Conservation (phyloP, 768 basidiomycete genomes). For the Boletus sensibilis region DNA sequence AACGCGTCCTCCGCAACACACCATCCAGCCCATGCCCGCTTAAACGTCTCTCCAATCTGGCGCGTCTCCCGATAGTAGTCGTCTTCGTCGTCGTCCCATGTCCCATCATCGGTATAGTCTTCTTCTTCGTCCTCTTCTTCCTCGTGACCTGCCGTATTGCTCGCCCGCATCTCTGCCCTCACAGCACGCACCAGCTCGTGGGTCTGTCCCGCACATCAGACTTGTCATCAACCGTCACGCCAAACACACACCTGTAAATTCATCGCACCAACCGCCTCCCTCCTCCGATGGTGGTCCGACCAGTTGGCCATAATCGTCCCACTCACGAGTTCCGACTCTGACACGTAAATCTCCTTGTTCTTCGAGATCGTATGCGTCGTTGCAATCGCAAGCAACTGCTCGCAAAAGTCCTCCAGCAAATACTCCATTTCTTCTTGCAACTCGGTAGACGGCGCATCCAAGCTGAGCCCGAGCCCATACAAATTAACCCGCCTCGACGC, state of each 20-base stretch:
- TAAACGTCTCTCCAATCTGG: constrained; percentile 32
- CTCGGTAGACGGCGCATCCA: constrained; percentile 25
- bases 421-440: constrained; percentile 39
- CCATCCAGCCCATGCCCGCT: constrained; percentile 48
- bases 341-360: constrained; percentile 34
- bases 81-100: constrained; percentile 29
- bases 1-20: constrained; percentile 35
- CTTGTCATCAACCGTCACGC: background rate
- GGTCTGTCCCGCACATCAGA: constrained; percentile 32
- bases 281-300: constrained; percentile 40
- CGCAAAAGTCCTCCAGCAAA: constrained; percentile 37
- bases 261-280: constrained; percentile 42
- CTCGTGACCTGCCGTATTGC: constrained; percentile 7
- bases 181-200: constrained; percentile 39
- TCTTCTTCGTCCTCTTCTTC: constrained; percentile 31
- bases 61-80: constrained; percentile 30
- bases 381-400: constrained; percentile 36
- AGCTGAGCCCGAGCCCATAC: constrained; percentile 33
- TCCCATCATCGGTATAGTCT: constrained; percentile 23
- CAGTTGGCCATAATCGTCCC: constrained; percentile 47
- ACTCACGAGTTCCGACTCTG: constrained; percentile 45
- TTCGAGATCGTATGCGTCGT: constrained; percentile 38
- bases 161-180: constrained; percentile 31
- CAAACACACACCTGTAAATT: constrained; percentile 40
- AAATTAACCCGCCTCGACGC: constrained; percentile 15